These are phyloP conservation scores for Chalciporus sp. DNA, from an alignment of 1,284 basidiomycete genomes.

Conservation along the genomic window DNA sequence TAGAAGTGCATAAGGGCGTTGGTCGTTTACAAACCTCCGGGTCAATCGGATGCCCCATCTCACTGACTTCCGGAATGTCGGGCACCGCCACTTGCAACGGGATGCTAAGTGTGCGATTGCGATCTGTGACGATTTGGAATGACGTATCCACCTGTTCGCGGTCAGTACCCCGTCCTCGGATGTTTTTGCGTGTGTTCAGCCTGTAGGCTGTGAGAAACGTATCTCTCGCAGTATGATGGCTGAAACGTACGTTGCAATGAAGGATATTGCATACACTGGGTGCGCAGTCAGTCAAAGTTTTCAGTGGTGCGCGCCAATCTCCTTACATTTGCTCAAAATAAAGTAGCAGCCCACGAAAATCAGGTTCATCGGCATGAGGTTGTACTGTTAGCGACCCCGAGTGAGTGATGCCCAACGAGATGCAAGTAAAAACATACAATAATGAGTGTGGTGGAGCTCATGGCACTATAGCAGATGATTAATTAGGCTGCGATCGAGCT, in stretches of 20 bases:
- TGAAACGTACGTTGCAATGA: slow-evolving; percentile 60
- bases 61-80: neutral
- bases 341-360: slow-evolving; percentile 64
- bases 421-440: slow-evolving; percentile 43
- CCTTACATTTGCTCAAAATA: slow-evolving; percentile 63
- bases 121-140: slow-evolving; percentile 7
- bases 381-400: slow-evolving; percentile 44
- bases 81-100: slow-evolving; percentile 6
- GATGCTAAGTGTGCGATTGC: neutral
- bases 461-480: slow-evolving; percentile 42
- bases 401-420: neutral
- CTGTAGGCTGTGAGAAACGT: slow-evolving; percentile 29
- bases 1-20: neutral
- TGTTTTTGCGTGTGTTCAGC: slow-evolving; percentile 51
- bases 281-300: slow-evolving; percentile 2
- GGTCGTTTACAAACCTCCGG: slow-evolving; percentile 14
- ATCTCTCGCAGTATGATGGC: neutral
- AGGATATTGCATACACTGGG: slow-evolving; percentile 68
- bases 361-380: slow-evolving; percentile 55
- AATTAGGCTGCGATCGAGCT: neutral
- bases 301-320: neutral
- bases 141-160: slow-evolving; percentile 35
- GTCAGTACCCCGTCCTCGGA: slow-evolving; percentile 50
- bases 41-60: neutral
- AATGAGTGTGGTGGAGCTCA: slow-evolving; percentile 59